phyloP scores from a whole-genome alignment of 1,139 yeast genomes.

The Sugiyamaella paludigena region DNA sequence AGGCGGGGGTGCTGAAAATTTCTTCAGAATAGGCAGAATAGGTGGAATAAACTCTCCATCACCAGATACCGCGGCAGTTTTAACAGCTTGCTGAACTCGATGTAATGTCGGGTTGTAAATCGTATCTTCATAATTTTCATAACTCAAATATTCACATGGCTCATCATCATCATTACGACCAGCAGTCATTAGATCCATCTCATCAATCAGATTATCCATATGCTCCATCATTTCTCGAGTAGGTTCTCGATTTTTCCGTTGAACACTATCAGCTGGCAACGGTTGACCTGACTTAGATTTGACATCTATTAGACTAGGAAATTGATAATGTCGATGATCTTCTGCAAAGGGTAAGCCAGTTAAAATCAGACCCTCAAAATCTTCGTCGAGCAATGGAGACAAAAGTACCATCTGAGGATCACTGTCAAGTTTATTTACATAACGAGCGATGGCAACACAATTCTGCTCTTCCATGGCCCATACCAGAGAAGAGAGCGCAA shows the following conservation, averaged over 20 bases:
- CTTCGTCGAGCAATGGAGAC: constrained; percentile 47
- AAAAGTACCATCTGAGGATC: constrained; percentile 49
- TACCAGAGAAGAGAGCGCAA: constrained; percentile 54
- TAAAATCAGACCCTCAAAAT: constrained; percentile 37
- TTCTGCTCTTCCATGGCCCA: constrained; percentile 51
- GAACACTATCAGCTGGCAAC: constrained; percentile 22
- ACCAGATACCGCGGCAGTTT: constrained; percentile 33
- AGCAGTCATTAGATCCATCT: constrained; percentile 39
- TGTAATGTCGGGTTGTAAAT: constrained; percentile 34
- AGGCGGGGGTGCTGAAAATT: constrained; percentile 24
- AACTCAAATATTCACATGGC: constrained; percentile 21
- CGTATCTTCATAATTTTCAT: constrained; percentile 20
- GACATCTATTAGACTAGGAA: constrained; percentile 50
- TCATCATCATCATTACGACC: constrained; percentile 23
- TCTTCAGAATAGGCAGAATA: constrained; percentile 23
- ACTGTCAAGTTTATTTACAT: constrained; percentile 54
- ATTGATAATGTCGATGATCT: constrained; percentile 65
- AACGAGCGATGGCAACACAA: constrained; percentile 59
- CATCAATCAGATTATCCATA: constrained; percentile 44
- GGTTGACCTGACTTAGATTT: constrained; percentile 38
- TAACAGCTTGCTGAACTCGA: constrained; percentile 34
- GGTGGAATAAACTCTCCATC: constrained; percentile 25
- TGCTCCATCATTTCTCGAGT: constrained; percentile 37
- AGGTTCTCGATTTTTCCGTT: constrained; percentile 31
- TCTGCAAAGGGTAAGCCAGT: constrained; percentile 71